Evolutionary conservation across 805 yeast genomes (phyloP).

Genomic region (Candida mattraensis): DNA sequence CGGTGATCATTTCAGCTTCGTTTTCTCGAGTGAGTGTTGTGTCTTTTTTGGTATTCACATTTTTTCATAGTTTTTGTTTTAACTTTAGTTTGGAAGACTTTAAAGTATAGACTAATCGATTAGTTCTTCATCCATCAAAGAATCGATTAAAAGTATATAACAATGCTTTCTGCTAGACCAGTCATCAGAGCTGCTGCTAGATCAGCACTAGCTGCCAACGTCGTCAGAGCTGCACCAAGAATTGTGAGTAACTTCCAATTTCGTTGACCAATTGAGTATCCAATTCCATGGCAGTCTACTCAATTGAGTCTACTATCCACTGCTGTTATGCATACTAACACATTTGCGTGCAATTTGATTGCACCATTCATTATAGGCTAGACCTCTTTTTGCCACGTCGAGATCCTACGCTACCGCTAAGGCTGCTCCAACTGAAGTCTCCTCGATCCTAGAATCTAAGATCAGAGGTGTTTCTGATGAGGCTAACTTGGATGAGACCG

Average conservation of each 20-base stretch:
- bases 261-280: too few species aligned
- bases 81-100: constrained; percentile 5
- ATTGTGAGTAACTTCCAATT: constrained; percentile 39
- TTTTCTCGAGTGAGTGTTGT: constrained; percentile 5
- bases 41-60: constrained; percentile 7
- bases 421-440: constrained; percentile 99
- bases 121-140: constrained; percentile 12
- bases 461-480: constrained; percentile 99
- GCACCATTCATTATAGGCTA: constrained; percentile 48
- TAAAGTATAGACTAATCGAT: constrained; percentile 17
- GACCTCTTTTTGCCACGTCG: constrained; percentile 61
- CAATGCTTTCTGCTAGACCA: constrained; percentile 83
- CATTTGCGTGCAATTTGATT: constrained; percentile 12
- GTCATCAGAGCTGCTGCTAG: constrained; percentile 83
- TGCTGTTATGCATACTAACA: constrained; percentile 20
- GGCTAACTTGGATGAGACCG: constrained; percentile 97
- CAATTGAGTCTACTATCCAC: background rate
- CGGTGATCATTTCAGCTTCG: too few species aligned
- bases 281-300: too few species aligned
- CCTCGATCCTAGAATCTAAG: constrained; percentile 98
- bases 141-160: constrained; percentile 14
- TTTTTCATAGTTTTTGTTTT: constrained; percentile 18
- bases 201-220: constrained; percentile 61
- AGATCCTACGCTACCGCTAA: constrained; percentile 93
- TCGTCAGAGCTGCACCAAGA: constrained; percentile 45